Evolutionary conservation across 805 yeast genomes (phyloP).

Genomic region (Kuraishia borneana): DNA sequence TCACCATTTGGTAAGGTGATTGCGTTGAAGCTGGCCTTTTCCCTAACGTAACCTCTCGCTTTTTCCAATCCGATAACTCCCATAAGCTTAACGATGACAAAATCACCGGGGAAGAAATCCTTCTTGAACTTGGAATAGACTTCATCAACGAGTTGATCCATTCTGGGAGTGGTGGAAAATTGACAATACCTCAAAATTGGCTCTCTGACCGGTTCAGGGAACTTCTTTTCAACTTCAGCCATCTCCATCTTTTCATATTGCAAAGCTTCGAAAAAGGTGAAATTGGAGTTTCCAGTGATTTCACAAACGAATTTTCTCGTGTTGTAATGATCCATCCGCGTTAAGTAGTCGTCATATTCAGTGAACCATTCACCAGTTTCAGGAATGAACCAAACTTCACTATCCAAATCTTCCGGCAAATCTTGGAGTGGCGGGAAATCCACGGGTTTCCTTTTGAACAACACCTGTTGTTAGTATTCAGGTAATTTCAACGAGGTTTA

Average conservation of each 20-base stretch:
- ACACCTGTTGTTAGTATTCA: conserved; percentile 37
- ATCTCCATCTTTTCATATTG: conserved; percentile 60
- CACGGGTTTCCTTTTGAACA: conserved; percentile 66
- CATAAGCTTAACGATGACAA: conserved; percentile 41
- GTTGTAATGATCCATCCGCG: conserved; percentile 60
- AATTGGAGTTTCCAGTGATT: conserved; percentile 85
- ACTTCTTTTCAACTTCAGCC: conserved; percentile 59
- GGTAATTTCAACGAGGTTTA: too few species aligned
- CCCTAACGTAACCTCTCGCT: conserved; percentile 57
- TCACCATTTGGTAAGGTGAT: conserved; percentile 23
- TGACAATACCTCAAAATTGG: conserved; percentile 84
- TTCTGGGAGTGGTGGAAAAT: conserved; percentile 68
- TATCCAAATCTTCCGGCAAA: conserved; percentile 41
- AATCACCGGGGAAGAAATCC: conserved; percentile 89
- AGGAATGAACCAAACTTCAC: conserved; percentile 71
- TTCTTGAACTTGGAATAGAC: conserved; percentile 67
- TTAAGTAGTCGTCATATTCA: conserved; percentile 64
- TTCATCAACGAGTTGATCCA: conserved; percentile 81
- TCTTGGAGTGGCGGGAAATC: conserved; percentile 43
- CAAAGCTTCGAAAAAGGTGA: conserved; percentile 84
- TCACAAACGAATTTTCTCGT: conserved; percentile 86
- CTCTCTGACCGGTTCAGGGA: conserved; percentile 86
- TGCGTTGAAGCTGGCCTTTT: conserved; percentile 71
- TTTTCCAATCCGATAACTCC: conserved; percentile 26
- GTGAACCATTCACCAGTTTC: conserved; percentile 86